Evolutionary conservation across 257 asterid species (phyloP), one percentile per base, ranked within the genome.

Genomic region (Lycium ferocissimum): DNA sequence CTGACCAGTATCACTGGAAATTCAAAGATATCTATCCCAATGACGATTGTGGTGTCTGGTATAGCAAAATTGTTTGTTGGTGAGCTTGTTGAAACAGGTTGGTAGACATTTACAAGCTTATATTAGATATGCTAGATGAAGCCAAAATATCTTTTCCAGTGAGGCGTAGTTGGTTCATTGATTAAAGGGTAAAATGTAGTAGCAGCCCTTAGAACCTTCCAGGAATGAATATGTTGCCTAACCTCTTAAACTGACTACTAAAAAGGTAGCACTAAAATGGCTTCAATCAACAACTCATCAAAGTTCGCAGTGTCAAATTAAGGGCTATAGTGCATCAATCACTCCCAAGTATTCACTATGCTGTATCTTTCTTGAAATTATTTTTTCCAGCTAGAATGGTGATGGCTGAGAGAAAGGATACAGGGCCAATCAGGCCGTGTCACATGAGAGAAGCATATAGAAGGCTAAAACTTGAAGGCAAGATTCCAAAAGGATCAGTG

Each of bases 351-450:
- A 12, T 9, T 15, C 22, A 7, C 7, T 20, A 1, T 51, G 18
- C 51, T 5, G 3, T 20, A 2, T 37, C 56, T 62, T 38, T 56
- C 14, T 8, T 22, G 18, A 2, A n/a, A 10, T 33, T n/a, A 17
- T 83, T 38, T 35, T 76, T 70, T 92, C 94, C 97, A 92, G 96
- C 98, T 18, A 89, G 94, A 87, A 79, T 91, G 18, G 98, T 96
- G 63, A 96, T 96, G 98, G 81, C 91, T 0, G 98, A 96, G 90
- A 90, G 99, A 69, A 86, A 73, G 73, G 98, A 96, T 79, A 73
- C 92, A 1, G 97, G 99, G 81, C 98, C 99, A 70, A 93, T 96
- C 79, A 92, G 99, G 90, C 99, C 99, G n/a, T 93, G 98, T 91
- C 99, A 93, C 89, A 90, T 96, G 83, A 91, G 99, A 85, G 98